These are phyloP conservation scores for Gaertneriomyces semiglobifer DNA, from an alignment of 192 early-diverging fungal species.

Conservation along the genomic window DNA sequence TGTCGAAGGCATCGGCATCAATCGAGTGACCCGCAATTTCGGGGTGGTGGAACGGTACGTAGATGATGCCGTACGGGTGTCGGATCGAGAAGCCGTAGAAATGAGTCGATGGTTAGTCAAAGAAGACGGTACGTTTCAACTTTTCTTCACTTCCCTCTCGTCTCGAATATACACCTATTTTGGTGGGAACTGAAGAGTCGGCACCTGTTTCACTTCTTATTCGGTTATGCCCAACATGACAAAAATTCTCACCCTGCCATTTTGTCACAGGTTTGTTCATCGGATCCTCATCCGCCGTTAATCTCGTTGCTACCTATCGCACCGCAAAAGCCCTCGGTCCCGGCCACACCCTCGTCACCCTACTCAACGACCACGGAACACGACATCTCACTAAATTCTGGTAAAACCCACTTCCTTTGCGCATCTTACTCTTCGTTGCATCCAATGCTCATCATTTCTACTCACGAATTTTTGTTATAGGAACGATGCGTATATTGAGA, in stretches of 20 bases:
- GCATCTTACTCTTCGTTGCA: no score
- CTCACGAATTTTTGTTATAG: not conserved
- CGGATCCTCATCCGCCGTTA: slow-evolving; percentile 86
- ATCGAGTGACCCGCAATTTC: slow-evolving; percentile 89
- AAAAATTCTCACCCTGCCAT: no score
- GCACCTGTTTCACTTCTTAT: not conserved
- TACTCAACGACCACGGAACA: slow-evolving; percentile 87
- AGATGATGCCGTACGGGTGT: slow-evolving; percentile 79
- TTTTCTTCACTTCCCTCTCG: no score
- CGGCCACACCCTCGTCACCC: slow-evolving; percentile 86
- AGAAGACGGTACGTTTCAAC: slow-evolving; percentile 63
- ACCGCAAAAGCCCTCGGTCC: slow-evolving; percentile 77
- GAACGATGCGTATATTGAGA: slow-evolving; percentile 23
- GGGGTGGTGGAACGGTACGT: slow-evolving; percentile 49
- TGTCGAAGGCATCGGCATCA: slow-evolving; percentile 95
- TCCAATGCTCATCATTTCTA: not conserved
- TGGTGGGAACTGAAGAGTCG: not conserved
- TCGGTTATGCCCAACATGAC: slow-evolving; percentile 34
- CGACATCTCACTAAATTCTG: slow-evolving; percentile 96
- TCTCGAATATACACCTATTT: no score
- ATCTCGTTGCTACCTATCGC: slow-evolving; percentile 83
- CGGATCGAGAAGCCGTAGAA: slow-evolving; percentile 80
- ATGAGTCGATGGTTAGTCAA: slow-evolving; percentile 84
- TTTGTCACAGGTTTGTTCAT: slow-evolving; percentile 58
- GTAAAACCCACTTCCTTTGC: slow-evolving; percentile 18